Evolutionary conservation across 2,329 filamentous ascomycete genomes (phyloP).

Genomic region (Beauveria medogensis): DNA sequence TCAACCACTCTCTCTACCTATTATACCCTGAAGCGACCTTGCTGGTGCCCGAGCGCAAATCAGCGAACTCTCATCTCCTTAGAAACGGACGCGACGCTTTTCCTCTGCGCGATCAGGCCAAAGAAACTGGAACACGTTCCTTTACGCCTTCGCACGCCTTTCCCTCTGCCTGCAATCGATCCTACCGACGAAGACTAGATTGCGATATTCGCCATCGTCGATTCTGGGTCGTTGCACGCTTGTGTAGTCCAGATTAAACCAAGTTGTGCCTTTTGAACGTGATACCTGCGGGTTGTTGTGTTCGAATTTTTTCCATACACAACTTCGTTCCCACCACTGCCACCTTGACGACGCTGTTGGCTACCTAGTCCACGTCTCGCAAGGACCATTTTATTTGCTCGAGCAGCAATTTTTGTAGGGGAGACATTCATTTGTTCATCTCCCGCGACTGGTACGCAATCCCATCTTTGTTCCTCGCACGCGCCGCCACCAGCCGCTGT

Average conservation of each 20-base stretch:
- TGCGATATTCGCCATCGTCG: slow-evolving; percentile 12
- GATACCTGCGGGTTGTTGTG: slow-evolving; percentile 20
- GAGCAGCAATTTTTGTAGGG: slow-evolving; percentile 48
- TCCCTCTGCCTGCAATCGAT: slow-evolving; percentile 22
- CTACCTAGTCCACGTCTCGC: slow-evolving; percentile 16
- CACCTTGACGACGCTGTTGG: slow-evolving; percentile 15
- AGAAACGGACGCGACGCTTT: slow-evolving; percentile 19
- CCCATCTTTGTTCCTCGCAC: slow-evolving; percentile 31
- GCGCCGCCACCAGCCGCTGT: not conserved
- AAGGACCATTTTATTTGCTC: slow-evolving; percentile 16
- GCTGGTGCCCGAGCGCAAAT: slow-evolving; percentile 7
- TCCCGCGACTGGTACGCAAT: slow-evolving; percentile 60
- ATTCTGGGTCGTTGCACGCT: slow-evolving; percentile 11
- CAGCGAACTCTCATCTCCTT: slow-evolving; percentile 9
- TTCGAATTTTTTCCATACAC: not conserved
- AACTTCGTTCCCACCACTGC: not conserved
- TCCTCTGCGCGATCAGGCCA: slow-evolving; percentile 19
- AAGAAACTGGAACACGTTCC: slow-evolving; percentile 37
- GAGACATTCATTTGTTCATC: slow-evolving; percentile 99
- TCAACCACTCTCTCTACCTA: slow-evolving; percentile 8
- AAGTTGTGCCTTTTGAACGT: slow-evolving; percentile 20
- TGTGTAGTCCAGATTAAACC: slow-evolving; percentile 24
- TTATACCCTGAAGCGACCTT: slow-evolving; percentile 9
- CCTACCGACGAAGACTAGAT: slow-evolving; percentile 24
- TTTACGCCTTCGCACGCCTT: slow-evolving; percentile 24